Percentiles rank a stretch among this genome's conserved stretches.
phyloP scores from a whole-genome alignment of 2,329 filamentous ascomycete species.

The Nemania bipapillata region DNA sequence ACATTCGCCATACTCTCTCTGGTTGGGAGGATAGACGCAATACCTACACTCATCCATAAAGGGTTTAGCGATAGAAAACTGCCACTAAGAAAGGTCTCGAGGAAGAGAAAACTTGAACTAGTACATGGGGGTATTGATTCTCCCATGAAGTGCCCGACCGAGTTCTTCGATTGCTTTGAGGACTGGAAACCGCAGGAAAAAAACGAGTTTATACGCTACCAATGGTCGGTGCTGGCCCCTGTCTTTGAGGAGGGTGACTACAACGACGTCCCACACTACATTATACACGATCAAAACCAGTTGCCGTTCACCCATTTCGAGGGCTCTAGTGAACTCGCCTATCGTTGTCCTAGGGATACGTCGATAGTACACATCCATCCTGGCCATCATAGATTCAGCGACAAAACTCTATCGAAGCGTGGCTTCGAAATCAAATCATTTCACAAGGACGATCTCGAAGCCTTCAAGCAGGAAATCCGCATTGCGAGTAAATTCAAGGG shows the following conservation, averaged over 20 bases:
- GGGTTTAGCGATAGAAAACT: background rate
- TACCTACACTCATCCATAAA: background rate
- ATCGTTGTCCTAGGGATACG: too few relatives aligned
- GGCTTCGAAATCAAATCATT: constrained; percentile 11
- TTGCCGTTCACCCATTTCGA: background rate
- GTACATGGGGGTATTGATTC: too few relatives aligned
- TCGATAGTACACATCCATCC: constrained; percentile 10
- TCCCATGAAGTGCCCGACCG: background rate
- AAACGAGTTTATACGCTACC: background rate
- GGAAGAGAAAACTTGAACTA: background rate
- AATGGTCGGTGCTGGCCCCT: constrained; percentile 10
- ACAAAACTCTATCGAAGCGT: background rate
- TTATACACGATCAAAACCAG: background rate
- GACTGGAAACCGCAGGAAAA: background rate
- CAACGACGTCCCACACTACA: constrained; percentile 2
- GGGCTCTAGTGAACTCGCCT: background rate
- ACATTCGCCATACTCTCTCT: background rate
- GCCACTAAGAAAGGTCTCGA: background rate
- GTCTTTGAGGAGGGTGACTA: constrained; percentile 4
- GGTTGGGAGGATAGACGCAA: background rate
- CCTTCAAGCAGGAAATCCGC: background rate
- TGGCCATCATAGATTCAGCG: constrained; percentile 16
- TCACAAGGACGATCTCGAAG: background rate
- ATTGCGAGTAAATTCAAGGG: constrained; percentile 28
- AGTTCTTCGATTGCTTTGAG: background rate